phyloP scores from a whole-genome alignment of 1,284 basidiomycete genomes.

The Irpex sp. region DNA sequence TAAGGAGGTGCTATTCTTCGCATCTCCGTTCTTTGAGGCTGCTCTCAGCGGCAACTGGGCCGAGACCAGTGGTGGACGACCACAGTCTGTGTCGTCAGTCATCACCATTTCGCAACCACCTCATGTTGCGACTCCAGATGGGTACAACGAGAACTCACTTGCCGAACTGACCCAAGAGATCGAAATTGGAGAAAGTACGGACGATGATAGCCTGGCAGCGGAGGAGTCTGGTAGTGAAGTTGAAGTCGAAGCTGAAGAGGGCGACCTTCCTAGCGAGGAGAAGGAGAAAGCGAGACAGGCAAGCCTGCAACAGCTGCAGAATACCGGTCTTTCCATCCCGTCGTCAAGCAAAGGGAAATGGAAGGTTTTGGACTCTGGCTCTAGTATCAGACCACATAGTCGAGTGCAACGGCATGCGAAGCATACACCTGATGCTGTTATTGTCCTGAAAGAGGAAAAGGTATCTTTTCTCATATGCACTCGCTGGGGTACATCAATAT shows the following conservation, averaged over 20 bases:
- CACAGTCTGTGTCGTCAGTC: slow-evolving; percentile 69
- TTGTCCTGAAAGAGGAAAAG: slow-evolving; percentile 78
- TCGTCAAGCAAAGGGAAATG: slow-evolving; percentile 11
- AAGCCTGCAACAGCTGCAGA: slow-evolving; percentile 29
- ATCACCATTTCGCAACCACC: slow-evolving; percentile 77
- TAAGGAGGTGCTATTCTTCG: slow-evolving; percentile 79
- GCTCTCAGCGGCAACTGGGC: slow-evolving; percentile 78
- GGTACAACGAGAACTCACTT: background rate
- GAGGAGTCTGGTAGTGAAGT: background rate
- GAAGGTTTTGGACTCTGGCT: slow-evolving; percentile 13
- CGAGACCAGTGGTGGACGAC: slow-evolving; percentile 55
- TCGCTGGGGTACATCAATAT: background rate
- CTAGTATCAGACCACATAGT: slow-evolving; percentile 3
- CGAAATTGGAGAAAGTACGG: slow-evolving; percentile 39
- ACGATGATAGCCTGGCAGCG: background rate
- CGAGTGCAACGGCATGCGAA: background rate
- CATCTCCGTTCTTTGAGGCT: slow-evolving; percentile 82
- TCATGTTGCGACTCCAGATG: slow-evolving; percentile 31
- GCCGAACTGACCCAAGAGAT: background rate
- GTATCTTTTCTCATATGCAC: slow-evolving; percentile 28
- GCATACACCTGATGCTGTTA: slow-evolving; percentile 60
- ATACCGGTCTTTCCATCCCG: slow-evolving; percentile 11
- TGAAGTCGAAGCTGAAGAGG: slow-evolving; percentile 9
- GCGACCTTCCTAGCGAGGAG: slow-evolving; percentile 34
- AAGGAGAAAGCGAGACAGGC: slow-evolving; percentile 27